Evolutionary conservation across 2,329 filamentous ascomycete genomes (phyloP).

Genomic region (Arthrobotrys musiformis): DNA sequence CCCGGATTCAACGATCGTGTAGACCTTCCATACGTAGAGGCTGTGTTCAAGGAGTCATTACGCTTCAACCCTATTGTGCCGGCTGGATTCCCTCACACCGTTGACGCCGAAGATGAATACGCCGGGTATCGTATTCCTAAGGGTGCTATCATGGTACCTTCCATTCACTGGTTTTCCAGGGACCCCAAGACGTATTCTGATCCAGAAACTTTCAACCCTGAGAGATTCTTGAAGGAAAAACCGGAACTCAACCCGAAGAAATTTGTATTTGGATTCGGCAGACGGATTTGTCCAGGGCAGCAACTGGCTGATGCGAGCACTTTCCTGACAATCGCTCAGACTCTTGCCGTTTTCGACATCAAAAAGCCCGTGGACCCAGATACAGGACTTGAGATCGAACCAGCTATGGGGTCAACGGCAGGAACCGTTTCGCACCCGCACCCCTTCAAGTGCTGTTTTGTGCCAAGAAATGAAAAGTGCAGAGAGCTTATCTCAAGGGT

Average conservation of each 20-base stretch:
- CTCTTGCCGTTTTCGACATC: slow-evolving; percentile 71
- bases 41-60: slow-evolving; percentile 69
- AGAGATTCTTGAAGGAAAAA: slow-evolving; percentile 54
- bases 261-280: slow-evolving; percentile 66
- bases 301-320: slow-evolving; percentile 72
- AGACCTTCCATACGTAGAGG: slow-evolving; percentile 68
- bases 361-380: slow-evolving; percentile 32
- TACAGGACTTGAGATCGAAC: slow-evolving; percentile 31
- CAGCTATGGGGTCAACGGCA: slow-evolving; percentile 16
- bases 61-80: slow-evolving; percentile 67
- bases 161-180: slow-evolving; percentile 67
- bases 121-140: slow-evolving; percentile 66
- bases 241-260: slow-evolving; percentile 60
- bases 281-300: slow-evolving; percentile 68
- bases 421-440: slow-evolving; percentile 36
- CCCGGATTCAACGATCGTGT: slow-evolving; percentile 67
- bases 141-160: slow-evolving; percentile 65
- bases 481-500: slow-evolving; percentile 13
- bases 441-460: slow-evolving; percentile 34
- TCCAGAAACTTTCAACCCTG: slow-evolving; percentile 58
- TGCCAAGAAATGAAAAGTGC: slow-evolving; percentile 18
- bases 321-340: slow-evolving; percentile 69
- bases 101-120: slow-evolving; percentile 64
- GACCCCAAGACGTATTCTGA: slow-evolving; percentile 62
- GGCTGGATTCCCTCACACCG: slow-evolving; percentile 65